Evolutionary conservation across 345 rosid species (phyloP).

Genomic region (Camelina sativa): DNA sequence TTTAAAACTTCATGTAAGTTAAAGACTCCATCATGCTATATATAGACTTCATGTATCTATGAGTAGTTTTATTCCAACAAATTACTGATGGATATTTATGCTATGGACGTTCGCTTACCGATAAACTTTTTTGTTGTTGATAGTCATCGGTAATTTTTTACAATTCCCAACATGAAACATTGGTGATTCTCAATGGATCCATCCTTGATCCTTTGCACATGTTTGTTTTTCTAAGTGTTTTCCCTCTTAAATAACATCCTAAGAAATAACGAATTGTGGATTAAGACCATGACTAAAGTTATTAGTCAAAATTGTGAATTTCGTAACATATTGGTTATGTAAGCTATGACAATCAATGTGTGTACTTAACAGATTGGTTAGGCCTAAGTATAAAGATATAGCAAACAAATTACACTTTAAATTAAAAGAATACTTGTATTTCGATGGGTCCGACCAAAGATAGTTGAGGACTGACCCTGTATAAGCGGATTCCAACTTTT

Average conservation of each 20-base stretch:
- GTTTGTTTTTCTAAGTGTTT: not conserved
- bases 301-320: not conserved
- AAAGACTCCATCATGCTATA: not conserved
- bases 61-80: not conserved
- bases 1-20: not conserved
- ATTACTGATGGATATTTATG: not conserved
- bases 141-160: not conserved
- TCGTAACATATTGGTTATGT: not conserved
- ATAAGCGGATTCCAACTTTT: conserved; percentile 32
- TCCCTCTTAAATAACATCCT: not conserved
- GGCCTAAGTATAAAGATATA: not conserved
- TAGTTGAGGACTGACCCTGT: conserved; percentile 23
- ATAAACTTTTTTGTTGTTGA: not conserved
- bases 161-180: not conserved
- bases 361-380: not conserved
- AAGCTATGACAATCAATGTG: not conserved
- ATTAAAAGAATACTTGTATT: not conserved
- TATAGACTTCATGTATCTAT: not conserved
- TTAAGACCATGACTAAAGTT: not conserved
- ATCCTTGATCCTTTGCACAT: not conserved
- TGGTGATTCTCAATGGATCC: not conserved
- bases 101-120: not conserved
- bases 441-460: conserved; percentile 27
- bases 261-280: not conserved
- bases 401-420: not conserved